Base-by-base conservation (phyloP, 306 rosid species). In the Castanopsis chinensis region DNA sequence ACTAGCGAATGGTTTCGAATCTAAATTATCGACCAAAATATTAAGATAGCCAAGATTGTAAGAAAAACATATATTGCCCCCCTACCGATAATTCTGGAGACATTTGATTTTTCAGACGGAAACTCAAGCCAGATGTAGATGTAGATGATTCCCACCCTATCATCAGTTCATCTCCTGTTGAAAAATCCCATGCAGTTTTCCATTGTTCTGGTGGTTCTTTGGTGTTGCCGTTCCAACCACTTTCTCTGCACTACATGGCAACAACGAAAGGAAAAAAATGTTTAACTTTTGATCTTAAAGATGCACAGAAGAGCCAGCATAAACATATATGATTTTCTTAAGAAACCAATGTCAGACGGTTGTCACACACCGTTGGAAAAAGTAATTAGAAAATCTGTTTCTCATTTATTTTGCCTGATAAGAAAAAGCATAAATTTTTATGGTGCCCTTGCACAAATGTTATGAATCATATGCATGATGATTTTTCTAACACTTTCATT, bases 171-270 rank as follows among this genome's bases (percentile, higher is more conserved):
- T 90, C 97, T 71, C 97, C 97, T 1, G 97, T 92, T 53, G 97
- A 92, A 86, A 92, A 88, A 25, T 18, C 7, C 99, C 99, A 95
- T 11, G 85, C 86, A 45, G 92, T 92, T 72, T 83, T 84, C 87
- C 91, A 86, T 87, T 84, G 94, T 70, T 89, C 97, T 1, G 77
- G 76, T 32, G 87, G 79, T 77, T 95, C 92, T 89, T 90, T 69
- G 99, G 98, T 67, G 88, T 86, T 57, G 97, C 97, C 10, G 96
- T 91, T 84, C 91, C 99, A 43, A 91, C 97, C 84, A 95, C 85
- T 85, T 88, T 92, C 90, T 81, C 99, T 95, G 97, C 82, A 85
- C 97, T 91, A 87, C 92, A 91, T 87, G 85, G 80, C 79, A 88
- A 89, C 83, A 78, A 69, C 67, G 69, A 53, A 72, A 79, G 77